These are phyloP conservation scores for Thozetella sp. DNA, from an alignment of 495 filamentous ascomycete genomes.

Conservation along the genomic window DNA sequence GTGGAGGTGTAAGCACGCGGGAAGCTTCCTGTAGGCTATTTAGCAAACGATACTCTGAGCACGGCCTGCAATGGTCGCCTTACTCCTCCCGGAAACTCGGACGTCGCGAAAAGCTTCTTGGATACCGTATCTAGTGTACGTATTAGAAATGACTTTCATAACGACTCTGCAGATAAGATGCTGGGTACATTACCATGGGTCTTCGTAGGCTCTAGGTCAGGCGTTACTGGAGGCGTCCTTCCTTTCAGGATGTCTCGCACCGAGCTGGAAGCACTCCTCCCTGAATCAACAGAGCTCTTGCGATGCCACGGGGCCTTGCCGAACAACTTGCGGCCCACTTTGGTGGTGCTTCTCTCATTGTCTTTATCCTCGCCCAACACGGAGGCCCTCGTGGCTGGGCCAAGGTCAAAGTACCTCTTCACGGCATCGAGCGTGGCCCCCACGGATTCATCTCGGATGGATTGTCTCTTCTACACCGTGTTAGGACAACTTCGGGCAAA, in stretches of 20 bases:
- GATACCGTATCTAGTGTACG: neutral
- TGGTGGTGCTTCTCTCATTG: neutral
- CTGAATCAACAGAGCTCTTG: slow-evolving; percentile 30
- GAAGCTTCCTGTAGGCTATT: slow-evolving; percentile 40
- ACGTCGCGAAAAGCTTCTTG: neutral
- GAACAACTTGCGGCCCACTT: slow-evolving; percentile 20
- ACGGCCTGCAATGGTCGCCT: slow-evolving; percentile 1
- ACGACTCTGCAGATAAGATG: too few relatives aligned
- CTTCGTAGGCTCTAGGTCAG: slow-evolving; percentile 9
- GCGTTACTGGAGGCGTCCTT: slow-evolving; percentile 29
- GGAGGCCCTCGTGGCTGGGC: neutral
- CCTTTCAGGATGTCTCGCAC: slow-evolving; percentile 33
- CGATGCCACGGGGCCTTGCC: slow-evolving; percentile 43
- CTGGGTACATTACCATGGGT: slow-evolving; percentile 12
- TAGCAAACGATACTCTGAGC: neutral
- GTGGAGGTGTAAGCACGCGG: slow-evolving; percentile 47
- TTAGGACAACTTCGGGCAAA: neutral
- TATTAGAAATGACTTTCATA: too few relatives aligned
- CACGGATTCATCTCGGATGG: neutral
- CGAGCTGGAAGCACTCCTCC: slow-evolving; percentile 36
- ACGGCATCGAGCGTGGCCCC: neutral
- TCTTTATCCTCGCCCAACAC: neutral
- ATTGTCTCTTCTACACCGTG: neutral
- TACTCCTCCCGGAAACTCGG: slow-evolving; percentile 22
- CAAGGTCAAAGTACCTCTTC: slow-evolving; percentile 2